Percentiles rank a stretch among this genome's conserved stretches.
These are phyloP conservation scores for Wickerhamomyces alni DNA, from an alignment of 805 yeast genomes.

Conservation along the genomic window DNA sequence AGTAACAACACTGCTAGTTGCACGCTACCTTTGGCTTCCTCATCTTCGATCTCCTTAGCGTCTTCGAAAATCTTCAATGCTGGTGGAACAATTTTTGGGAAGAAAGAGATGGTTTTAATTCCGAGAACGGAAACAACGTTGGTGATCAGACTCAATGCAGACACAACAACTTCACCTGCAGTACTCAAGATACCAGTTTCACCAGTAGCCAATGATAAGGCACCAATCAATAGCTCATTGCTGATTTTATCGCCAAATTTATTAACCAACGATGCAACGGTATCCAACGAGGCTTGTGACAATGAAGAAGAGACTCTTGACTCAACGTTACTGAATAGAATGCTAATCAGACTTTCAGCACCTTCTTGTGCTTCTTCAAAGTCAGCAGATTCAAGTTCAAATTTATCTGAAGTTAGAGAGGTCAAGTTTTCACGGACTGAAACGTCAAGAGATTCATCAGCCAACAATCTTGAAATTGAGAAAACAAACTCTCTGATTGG, in stretches of 20 bases:
- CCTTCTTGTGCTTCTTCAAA: conserved; percentile 44
- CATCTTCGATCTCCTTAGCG: conserved; percentile 16
- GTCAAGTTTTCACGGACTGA: conserved; percentile 59
- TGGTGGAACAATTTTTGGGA: conserved; percentile 81
- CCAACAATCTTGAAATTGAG: conserved; percentile 44
- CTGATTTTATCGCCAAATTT: conserved; percentile 54
- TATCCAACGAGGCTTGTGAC: conserved; percentile 64
- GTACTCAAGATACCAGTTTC: conserved; percentile 46
- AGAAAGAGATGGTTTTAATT: conserved; percentile 76
- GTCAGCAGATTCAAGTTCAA: conserved; percentile 57
- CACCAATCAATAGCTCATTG: conserved; percentile 38
- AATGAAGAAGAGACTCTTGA: conserved; percentile 34
- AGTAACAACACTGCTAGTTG: conserved; percentile 70
- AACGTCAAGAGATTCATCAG: conserved; percentile 27
- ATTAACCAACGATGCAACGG: conserved; percentile 54
- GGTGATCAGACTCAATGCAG: conserved; percentile 69
- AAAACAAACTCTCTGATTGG: conserved; percentile 71
- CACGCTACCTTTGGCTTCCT: conserved; percentile 30
- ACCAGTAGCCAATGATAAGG: conserved; percentile 47
- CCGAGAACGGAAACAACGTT: conserved; percentile 71
- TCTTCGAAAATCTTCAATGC: conserved; percentile 53
- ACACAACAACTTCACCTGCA: conserved; percentile 58
- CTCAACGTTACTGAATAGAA: conserved; percentile 36
- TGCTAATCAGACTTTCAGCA: conserved; percentile 44
- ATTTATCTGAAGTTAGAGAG: conserved; percentile 56